A percentile compares a stretch with the other conserved stretches of the same genome.
These are phyloP conservation scores for Prunus padus DNA, from an alignment of 306 rosid genomes.

Conservation along the genomic window DNA sequence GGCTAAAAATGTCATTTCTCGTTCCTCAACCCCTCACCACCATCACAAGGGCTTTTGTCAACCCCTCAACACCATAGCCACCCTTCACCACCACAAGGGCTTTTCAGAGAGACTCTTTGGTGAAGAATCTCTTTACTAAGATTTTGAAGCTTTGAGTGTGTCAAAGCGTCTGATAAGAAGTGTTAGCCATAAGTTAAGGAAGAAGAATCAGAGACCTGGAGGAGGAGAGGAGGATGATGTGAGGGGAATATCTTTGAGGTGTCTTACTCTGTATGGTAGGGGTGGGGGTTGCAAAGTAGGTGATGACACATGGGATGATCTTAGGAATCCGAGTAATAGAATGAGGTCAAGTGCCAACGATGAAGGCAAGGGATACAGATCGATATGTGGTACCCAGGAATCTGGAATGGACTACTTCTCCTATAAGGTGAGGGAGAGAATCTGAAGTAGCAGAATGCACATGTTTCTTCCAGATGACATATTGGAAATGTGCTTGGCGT, in stretches of 20 bases:
- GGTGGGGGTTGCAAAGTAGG: constrained; percentile 99
- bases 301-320: constrained; percentile 79
- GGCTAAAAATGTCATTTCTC: too few species aligned
- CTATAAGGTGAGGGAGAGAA: constrained; percentile 75
- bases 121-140: constrained; percentile 56
- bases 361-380: constrained; percentile 73
- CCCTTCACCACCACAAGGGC: too few species aligned
- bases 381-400: constrained; percentile 63
- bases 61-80: too few species aligned
- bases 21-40: constrained; percentile 7
- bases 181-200: constrained; percentile 84
- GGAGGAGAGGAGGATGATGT: constrained; percentile 59
- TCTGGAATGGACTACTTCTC: constrained; percentile 81
- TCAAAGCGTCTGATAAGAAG: constrained; percentile 83
- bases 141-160: constrained; percentile 66
- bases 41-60: too few species aligned
- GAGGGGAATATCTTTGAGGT: constrained; percentile 67
- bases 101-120: constrained; percentile 44
- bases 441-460: constrained; percentile 65
- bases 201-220: constrained; percentile 49
- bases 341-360: constrained; percentile 88
- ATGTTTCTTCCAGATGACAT: constrained; percentile 92
- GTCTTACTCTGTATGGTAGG: constrained; percentile 70
- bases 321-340: constrained; percentile 62
- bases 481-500: constrained; percentile 80